A percentile compares a stretch with the other conserved stretches of the same genome.
Evolutionary conservation across 148 eudicot genomes (phyloP).

Genomic region (Pharnaceum exiguum): DNA sequence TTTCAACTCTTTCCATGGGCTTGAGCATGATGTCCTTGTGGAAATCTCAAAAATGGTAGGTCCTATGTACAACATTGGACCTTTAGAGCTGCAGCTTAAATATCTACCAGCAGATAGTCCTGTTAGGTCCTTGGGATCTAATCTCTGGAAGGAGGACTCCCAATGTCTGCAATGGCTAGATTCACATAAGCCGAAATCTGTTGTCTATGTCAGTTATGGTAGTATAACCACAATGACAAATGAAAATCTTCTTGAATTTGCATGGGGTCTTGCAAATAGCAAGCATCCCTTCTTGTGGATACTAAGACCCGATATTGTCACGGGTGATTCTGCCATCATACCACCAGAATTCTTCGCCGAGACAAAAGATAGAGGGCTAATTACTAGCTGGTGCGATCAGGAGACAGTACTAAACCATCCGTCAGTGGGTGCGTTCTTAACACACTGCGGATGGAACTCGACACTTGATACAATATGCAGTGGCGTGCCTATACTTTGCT

Average conservation of each 20-base stretch:
- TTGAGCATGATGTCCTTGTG: constrained; percentile 24
- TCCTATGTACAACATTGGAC: constrained; percentile 23
- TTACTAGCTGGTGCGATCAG: constrained; percentile 38
- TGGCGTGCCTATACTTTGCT: constrained; percentile 35
- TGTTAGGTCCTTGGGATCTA: constrained; percentile 18
- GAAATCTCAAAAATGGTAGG: constrained; percentile 17
- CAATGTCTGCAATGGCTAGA: constrained; percentile 31
- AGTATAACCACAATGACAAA: constrained; percentile 32
- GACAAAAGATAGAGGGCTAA: constrained; percentile 26
- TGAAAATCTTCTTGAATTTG: constrained; percentile 30
- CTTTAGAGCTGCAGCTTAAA: constrained; percentile 13
- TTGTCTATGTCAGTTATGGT: constrained; percentile 30
- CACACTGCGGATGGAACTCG: constrained; percentile 47
- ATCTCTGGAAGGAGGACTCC: constrained; percentile 32
- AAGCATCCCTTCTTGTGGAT: constrained; percentile 32
- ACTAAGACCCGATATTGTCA: constrained; percentile 23
- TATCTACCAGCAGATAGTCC: background rate
- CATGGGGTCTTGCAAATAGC: constrained; percentile 37
- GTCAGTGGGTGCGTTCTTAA: constrained; percentile 32
- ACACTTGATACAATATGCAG: constrained; percentile 20
- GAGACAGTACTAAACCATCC: constrained; percentile 28
- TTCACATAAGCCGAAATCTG: constrained; percentile 20
- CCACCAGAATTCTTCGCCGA: constrained; percentile 23
- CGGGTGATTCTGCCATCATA: constrained; percentile 21
- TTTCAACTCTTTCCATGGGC: constrained; percentile 22